Evolutionary conservation across 331 rosid species (phyloP).

Genomic region (Quercus lobata): DNA sequence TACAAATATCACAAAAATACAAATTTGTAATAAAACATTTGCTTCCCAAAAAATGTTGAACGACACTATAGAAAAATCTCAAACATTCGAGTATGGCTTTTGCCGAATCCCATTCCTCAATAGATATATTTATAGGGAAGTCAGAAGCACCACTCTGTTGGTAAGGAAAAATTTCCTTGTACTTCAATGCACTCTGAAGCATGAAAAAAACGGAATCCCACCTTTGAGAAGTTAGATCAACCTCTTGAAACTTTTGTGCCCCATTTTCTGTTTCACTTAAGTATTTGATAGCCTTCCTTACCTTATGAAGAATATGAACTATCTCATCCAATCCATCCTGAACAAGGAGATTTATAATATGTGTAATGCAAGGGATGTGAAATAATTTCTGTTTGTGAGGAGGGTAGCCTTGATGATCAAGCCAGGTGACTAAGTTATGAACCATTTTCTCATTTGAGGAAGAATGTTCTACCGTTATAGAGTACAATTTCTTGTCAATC

Average conservation of each 20-base stretch:
- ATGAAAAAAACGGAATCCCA: not conserved
- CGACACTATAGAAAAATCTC: not conserved
- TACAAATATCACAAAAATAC: not conserved
- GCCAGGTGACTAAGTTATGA: not conserved
- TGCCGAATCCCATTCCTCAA: not conserved
- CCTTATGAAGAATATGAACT: not conserved
- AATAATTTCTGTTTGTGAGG: too few species aligned
- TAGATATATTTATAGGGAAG: not conserved
- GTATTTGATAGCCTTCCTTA: not conserved
- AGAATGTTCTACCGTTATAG: not conserved
- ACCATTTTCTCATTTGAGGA: not conserved
- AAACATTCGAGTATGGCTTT: not conserved
- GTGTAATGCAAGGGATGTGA: too few species aligned
- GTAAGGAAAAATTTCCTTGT: not conserved
- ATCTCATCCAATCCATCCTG: not conserved
- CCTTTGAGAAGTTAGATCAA: not conserved
- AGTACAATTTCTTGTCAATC: not conserved
- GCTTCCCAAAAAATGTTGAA: not conserved
- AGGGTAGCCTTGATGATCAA: not conserved
- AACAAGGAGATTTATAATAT: too few species aligned
- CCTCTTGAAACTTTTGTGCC: not conserved
- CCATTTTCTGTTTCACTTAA: not conserved
- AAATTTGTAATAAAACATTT: not conserved
- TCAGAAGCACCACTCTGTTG: not conserved
- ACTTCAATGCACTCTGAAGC: too few species aligned